These are phyloP conservation scores for Phaeomoniella chlamydospora DNA, from an alignment of 2,329 filamentous ascomycete species.

Conservation along the genomic window DNA sequence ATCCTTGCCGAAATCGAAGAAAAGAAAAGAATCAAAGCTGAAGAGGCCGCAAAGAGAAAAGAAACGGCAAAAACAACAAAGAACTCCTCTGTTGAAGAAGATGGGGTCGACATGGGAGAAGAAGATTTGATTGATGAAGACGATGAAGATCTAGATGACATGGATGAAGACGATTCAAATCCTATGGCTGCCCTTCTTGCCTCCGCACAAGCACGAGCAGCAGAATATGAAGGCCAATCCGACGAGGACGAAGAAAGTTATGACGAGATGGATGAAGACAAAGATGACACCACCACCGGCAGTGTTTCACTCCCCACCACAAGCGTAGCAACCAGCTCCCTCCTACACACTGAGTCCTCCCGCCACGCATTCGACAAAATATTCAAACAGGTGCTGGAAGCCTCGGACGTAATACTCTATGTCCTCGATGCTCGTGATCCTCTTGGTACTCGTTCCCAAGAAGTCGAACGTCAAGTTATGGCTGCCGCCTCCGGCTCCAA, in stretches of 20 bases:
- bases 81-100: conserved; percentile 13
- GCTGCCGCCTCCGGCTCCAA: conserved; percentile 72
- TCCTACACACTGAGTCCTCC: conserved; percentile 42
- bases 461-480: conserved; percentile 84
- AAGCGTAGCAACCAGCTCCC: conserved; percentile 3
- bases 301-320: conserved; percentile 8
- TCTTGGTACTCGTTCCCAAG: conserved; percentile 76
- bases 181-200: conserved; percentile 86
- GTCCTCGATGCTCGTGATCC: conserved; percentile 83
- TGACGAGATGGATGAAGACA: conserved; percentile 29
- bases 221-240: conserved; percentile 55
- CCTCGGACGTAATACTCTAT: conserved; percentile 87
- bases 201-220: conserved; percentile 65
- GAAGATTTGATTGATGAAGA: conserved; percentile 32
- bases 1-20: conserved; percentile 91
- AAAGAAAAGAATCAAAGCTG: conserved; percentile 62
- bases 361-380: conserved; percentile 87
- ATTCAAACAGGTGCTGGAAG: conserved; percentile 83
- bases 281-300: conserved; percentile 21
- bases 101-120: conserved; percentile 41
- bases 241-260: conserved; percentile 45
- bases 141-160: conserved; percentile 31
- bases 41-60: conserved; percentile 56
- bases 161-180: conserved; percentile 48
- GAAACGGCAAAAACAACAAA: conserved; percentile 51